Percentiles rank a stretch among this genome's conserved stretches.
Evolutionary conservation across 352 stramenopile genomes (phyloP).

Genomic region (Globisporangium nagaii): DNA sequence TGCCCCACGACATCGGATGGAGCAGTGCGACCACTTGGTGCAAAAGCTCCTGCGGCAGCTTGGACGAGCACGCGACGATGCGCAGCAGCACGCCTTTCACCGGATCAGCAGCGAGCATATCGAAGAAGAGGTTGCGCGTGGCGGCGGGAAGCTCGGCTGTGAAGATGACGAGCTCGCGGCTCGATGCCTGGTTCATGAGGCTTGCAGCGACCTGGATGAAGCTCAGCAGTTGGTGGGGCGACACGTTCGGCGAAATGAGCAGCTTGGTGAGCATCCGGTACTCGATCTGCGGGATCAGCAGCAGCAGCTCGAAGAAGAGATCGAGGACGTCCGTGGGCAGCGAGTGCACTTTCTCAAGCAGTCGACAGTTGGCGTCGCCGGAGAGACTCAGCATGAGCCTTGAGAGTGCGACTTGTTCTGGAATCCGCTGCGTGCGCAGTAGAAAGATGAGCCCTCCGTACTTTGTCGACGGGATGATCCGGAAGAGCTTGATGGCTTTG

Average conservation of each 20-base stretch:
- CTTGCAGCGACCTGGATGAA: constrained; percentile 48
- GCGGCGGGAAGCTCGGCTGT: constrained; percentile 33
- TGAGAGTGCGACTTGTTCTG: constrained; percentile 50
- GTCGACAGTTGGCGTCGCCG: constrained; percentile 30
- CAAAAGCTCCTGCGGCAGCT: constrained; percentile 29
- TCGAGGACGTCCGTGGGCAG: constrained; percentile 39
- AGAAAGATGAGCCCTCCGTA: constrained; percentile 40
- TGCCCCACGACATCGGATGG: constrained; percentile 41
- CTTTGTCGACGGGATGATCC: constrained; percentile 22
- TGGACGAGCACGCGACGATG: constrained; percentile 48
- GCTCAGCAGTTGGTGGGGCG: constrained; percentile 22
- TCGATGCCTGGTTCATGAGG: constrained; percentile 72
- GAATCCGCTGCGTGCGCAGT: constrained; percentile 43
- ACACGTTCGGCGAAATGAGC: constrained; percentile 45
- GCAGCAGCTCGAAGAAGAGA: constrained; percentile 56
- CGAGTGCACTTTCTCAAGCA: constrained; percentile 36
- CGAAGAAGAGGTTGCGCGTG: constrained; percentile 44
- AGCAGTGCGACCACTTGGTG: constrained; percentile 41
- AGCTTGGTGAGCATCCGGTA: constrained; percentile 51
- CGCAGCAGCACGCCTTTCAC: constrained; percentile 57
- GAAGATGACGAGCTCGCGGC: constrained; percentile 57
- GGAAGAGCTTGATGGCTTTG: constrained; percentile 46
- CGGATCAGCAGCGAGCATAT: constrained; percentile 27
- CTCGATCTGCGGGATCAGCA: constrained; percentile 59
- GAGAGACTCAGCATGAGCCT: constrained; percentile 60